Evolutionary conservation across 495 filamentous ascomycete genomes (phyloP).

Genomic region (Rostrohypoxylon terebratum): DNA sequence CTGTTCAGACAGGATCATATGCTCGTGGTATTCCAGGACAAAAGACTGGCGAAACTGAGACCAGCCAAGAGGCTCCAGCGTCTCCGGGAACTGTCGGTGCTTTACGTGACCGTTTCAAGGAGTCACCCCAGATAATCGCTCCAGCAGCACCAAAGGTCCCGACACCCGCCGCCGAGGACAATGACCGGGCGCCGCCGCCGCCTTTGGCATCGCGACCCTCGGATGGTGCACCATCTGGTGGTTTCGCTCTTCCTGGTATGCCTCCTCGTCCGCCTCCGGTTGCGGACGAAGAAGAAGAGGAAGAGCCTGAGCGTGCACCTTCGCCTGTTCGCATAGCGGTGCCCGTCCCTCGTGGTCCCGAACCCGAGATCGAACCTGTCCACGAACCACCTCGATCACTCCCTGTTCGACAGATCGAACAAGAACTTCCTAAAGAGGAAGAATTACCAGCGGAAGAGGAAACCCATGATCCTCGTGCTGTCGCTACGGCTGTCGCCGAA

Average conservation of each 20-base stretch:
- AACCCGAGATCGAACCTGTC: constrained; percentile 64
- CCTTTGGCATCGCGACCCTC: constrained; percentile 70
- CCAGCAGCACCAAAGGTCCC: constrained; percentile 53
- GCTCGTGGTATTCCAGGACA: constrained; percentile 72
- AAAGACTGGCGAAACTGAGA: constrained; percentile 64
- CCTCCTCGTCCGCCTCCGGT: constrained; percentile 68
- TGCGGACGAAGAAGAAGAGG: constrained; percentile 67
- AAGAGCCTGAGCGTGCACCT: constrained; percentile 60
- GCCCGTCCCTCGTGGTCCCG: constrained; percentile 76
- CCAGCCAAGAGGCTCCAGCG: constrained; percentile 54
- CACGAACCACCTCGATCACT: constrained; percentile 61
- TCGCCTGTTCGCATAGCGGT: constrained; percentile 90
- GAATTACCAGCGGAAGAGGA: constrained; percentile 73
- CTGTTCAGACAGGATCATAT: constrained; percentile 78
- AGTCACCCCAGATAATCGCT: constrained; percentile 71
- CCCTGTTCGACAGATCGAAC: constrained; percentile 62
- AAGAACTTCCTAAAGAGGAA: constrained; percentile 70
- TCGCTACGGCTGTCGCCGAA: constrained; percentile 66
- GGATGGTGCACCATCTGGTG: constrained; percentile 58
- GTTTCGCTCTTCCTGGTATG: constrained; percentile 79
- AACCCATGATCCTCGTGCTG: constrained; percentile 70
- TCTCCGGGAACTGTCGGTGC: constrained; percentile 71
- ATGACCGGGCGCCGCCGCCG: constrained; percentile 65
- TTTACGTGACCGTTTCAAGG: constrained; percentile 81
- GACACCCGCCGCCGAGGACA: constrained; percentile 48